These are phyloP conservation scores for Aegilops longissima DNA, from an alignment of 176 grass and related monocot species.

Conservation along the genomic window DNA sequence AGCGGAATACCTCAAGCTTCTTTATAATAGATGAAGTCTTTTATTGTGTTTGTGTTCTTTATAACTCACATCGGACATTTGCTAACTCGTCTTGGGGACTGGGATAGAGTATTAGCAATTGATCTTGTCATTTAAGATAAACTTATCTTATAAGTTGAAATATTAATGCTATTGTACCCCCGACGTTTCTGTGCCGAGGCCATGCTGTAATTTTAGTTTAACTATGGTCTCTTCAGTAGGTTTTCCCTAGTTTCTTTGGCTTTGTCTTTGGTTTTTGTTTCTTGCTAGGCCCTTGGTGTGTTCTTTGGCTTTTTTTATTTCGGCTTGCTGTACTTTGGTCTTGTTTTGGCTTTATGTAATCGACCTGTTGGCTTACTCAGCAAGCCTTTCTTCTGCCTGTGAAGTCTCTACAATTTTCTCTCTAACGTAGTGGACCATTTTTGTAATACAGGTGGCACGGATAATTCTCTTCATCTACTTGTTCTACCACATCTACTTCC, in stretches of 20 bases:
- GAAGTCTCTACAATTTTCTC: not conserved
- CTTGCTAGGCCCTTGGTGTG: not conserved
- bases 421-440: conserved; percentile 16
- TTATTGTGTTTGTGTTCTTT: not conserved
- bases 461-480: conserved; percentile 90
- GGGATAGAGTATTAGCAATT: not conserved
- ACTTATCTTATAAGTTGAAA: not conserved
- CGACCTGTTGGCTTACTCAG: not conserved
- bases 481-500: conserved; percentile 92
- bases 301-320: not conserved
- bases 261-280: not conserved
- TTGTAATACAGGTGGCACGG: conserved; percentile 77
- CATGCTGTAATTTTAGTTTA: not conserved
- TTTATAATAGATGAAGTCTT: not conserved
- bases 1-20: conserved; percentile 1
- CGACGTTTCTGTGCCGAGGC: no score
- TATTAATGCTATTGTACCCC: not conserved
- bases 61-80: not conserved
- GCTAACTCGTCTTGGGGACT: not conserved
- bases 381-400: not conserved
- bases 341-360: not conserved
- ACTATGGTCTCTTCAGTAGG: not conserved
- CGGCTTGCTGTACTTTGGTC: not conserved
- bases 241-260: not conserved
- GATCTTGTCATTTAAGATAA: not conserved